A percentile compares a stretch with the other conserved stretches of the same genome.
Evolutionary conservation across 306 rosid species (phyloP).

Genomic region (Dalbergia cultrata): DNA sequence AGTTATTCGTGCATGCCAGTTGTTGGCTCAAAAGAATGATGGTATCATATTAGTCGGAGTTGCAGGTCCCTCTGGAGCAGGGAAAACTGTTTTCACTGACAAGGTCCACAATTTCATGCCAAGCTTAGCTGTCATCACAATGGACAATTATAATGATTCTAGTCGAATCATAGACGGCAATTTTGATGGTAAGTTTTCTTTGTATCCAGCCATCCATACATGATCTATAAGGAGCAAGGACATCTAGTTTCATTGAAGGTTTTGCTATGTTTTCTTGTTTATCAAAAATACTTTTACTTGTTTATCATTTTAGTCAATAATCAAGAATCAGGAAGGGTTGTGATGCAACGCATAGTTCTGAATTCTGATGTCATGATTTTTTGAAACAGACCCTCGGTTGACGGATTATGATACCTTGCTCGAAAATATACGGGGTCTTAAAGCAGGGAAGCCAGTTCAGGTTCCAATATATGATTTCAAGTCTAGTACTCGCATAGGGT

Average conservation of each 20-base stretch:
- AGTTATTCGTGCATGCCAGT: constrained; percentile 92
- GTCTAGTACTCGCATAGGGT: constrained; percentile 85
- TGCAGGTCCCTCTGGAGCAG: constrained; percentile 99
- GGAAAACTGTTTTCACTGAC: constrained; percentile 96
- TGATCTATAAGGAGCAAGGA: constrained; percentile 1
- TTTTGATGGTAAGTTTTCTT: constrained; percentile 74
- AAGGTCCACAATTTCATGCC: constrained; percentile 91
- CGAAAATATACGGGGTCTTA: constrained; percentile 81
- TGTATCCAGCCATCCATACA: not conserved
- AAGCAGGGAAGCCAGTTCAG: constrained; percentile 85
- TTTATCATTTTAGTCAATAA: constrained; percentile 35
- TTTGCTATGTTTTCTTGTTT: constrained; percentile 8
- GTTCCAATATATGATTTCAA: constrained; percentile 98
- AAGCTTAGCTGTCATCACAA: constrained; percentile 89
- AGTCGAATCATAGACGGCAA: constrained; percentile 96
- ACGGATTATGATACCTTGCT: constrained; percentile 96
- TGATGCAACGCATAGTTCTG: constrained; percentile 45
- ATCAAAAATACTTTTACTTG: not conserved
- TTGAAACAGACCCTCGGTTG: constrained; percentile 93
- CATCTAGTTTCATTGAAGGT: not conserved
- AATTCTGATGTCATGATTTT: constrained; percentile 49
- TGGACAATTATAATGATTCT: constrained; percentile 97
- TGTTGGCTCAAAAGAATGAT: constrained; percentile 90
- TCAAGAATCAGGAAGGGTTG: constrained; percentile 44
- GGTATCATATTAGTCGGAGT: constrained; percentile 93